Percentiles rank a stretch among this genome's conserved stretches.
phyloP scores from a whole-genome alignment of 176 grass and related monocot genomes.

The Musa beccarii region DNA sequence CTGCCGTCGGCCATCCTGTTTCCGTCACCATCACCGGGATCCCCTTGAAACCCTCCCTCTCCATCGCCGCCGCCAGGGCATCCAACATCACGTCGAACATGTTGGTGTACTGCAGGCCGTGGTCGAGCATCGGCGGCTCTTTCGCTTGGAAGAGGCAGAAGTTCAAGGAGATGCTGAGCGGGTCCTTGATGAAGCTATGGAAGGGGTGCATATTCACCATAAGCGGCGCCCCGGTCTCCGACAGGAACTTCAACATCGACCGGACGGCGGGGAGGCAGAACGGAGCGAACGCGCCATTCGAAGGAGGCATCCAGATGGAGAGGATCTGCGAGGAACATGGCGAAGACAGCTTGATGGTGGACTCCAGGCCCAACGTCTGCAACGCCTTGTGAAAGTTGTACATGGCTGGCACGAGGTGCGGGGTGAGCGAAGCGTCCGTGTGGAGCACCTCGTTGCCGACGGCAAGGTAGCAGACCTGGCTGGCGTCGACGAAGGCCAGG shows the following conservation, averaged over 20 bases:
- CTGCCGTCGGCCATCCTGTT: slow-evolving; percentile 64
- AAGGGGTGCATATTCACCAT: slow-evolving; percentile 76
- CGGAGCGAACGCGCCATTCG: slow-evolving; percentile 42
- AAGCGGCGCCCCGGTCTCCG: slow-evolving; percentile 46
- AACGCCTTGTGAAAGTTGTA: slow-evolving; percentile 53
- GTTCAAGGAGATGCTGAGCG: slow-evolving; percentile 36
- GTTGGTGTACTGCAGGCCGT: slow-evolving; percentile 37
- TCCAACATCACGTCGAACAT: slow-evolving; percentile 62
- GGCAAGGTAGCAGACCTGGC: slow-evolving; percentile 34
- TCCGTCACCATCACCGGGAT: slow-evolving; percentile 46
- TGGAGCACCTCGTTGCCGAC: slow-evolving; percentile 73
- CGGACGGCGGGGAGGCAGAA: slow-evolving; percentile 25
- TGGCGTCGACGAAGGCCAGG: slow-evolving; percentile 28
- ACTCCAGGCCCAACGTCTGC: slow-evolving; percentile 31
- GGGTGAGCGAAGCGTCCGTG: slow-evolving; percentile 46
- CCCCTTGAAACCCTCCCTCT: slow-evolving; percentile 38
- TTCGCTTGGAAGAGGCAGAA: slow-evolving; percentile 38
- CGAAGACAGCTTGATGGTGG: slow-evolving; percentile 41
- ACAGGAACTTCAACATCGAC: slow-evolving; percentile 61
- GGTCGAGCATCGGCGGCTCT: slow-evolving; percentile 28
- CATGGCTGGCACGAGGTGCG: slow-evolving; percentile 55
- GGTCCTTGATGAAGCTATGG: slow-evolving; percentile 56
- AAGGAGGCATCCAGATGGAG: slow-evolving; percentile 45
- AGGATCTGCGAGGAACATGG: slow-evolving; percentile 53
- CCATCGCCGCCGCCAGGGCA: slow-evolving; percentile 44